Base-by-base conservation (phyloP, 768 basidiomycete genomes). In the Rhizopogon vesiculosus region DNA sequence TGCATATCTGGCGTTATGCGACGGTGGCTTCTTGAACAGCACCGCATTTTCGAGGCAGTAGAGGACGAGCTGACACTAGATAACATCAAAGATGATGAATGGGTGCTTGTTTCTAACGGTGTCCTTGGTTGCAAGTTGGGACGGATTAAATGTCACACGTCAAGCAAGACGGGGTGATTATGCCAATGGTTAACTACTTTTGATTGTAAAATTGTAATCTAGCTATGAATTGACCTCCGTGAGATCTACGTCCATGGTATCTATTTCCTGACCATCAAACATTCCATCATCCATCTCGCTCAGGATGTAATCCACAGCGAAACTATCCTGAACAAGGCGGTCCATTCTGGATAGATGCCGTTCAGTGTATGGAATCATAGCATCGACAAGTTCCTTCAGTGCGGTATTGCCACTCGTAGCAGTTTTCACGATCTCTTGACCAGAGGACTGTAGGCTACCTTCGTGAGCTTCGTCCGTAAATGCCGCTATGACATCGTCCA, bases 321-420 rank as follows among this genome's bases (percentile, higher is more conserved):
- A 98, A 67, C 93, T 97, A 65, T 98, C 97, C 74, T 97, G 92
- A 33, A 97, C 82, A 54, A 97, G 72, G 65, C 85, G 82, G 56
- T 95, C 92, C 69, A 94, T 81, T 61, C 95, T 77, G 39, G 85
- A 73, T 42, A 95, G 81, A 73, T 99, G 97, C 51, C 97, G 81
- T 67, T 96, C 93, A 8, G 95, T 95, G 67, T 98, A 99, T 10
- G 97, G 94, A 50, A 98, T 83, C 53, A 98, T 74, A 4, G 85
- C 88, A 45, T 94, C 91, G 10, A 98, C 71, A 53, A 96, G 70
- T 51, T 97, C 93, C 63, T 84, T 85, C 50, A 91, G 67, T 31
- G 74, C 74, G 44, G 68, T 64, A 51, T 56, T 56, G 54, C 60
- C 56, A 31, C 52, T 41, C 44, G 42, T 46, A 3, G 58, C 64